These are phyloP conservation scores for Solanum chmielewskii DNA, from an alignment of 257 asterid species.

Conservation along the genomic window DNA sequence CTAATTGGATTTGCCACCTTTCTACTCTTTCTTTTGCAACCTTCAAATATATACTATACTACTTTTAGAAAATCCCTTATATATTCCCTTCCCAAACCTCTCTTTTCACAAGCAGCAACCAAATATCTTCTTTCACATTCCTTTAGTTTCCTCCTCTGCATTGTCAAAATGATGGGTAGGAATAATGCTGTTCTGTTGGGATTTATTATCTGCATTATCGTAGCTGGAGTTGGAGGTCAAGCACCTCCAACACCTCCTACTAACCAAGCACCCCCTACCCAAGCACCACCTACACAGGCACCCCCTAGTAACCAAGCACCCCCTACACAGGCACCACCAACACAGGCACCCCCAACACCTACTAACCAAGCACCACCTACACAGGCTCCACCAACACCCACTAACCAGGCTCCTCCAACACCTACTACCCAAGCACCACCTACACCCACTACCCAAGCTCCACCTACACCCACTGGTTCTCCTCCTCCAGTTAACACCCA, in stretches of 20 bases:
- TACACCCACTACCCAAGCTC: slow-evolving; percentile 11
- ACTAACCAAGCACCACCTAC: background rate
- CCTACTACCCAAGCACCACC: slow-evolving; percentile 11
- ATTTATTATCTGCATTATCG: slow-evolving; percentile 31
- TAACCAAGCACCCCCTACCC: slow-evolving; percentile 34
- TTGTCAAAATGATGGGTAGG: slow-evolving; percentile 40
- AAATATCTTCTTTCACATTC: background rate
- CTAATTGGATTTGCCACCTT: background rate
- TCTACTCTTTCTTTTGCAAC: background rate
- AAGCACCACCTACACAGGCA: slow-evolving; percentile 17
- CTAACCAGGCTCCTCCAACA: background rate
- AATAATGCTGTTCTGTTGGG: slow-evolving; percentile 11
- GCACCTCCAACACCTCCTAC: slow-evolving; percentile 26
- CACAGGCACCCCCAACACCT: background rate
- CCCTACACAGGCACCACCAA: background rate
- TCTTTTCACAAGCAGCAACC: background rate
- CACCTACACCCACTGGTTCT: slow-evolving; percentile 26
- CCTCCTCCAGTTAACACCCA: slow-evolving; percentile 23
- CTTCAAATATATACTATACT: background rate
- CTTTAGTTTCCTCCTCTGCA: background rate
- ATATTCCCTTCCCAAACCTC: slow-evolving; percentile 6
- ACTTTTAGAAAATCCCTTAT: slow-evolving; percentile 14
- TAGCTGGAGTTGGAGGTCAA: slow-evolving; percentile 49
- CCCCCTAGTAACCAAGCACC: slow-evolving; percentile 14
- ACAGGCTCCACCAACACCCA: background rate